phyloP scores from a whole-genome alignment of 148 eudicot species.

The Beta vulgaris region DNA sequence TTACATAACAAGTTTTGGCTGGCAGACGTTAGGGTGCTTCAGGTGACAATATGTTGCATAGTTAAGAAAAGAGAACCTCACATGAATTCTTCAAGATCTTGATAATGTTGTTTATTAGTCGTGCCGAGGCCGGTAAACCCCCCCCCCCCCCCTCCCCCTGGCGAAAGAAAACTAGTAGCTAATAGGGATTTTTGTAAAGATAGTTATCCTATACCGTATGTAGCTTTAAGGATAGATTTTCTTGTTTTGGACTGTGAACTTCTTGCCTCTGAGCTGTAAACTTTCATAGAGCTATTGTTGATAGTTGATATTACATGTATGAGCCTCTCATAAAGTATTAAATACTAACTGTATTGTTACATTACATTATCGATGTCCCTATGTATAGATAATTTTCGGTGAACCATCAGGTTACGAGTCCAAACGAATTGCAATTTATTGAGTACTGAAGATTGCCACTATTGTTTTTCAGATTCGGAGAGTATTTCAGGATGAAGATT shows the following conservation, averaged over 20 bases:
- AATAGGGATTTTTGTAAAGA: conserved; percentile 30
- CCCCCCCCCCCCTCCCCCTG: neutral
- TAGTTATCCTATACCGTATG: neutral
- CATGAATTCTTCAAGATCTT: conserved; percentile 22
- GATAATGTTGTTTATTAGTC: conserved; percentile 15
- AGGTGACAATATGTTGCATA: conserved; percentile 20
- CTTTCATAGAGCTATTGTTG: neutral
- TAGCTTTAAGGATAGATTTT: conserved; percentile 2
- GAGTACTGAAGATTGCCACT: no score
- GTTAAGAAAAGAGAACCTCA: conserved; percentile 13
- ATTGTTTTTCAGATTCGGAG: no score
- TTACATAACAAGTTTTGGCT: conserved; percentile 20
- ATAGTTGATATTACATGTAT: no score
- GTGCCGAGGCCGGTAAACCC: neutral
- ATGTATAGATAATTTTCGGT: no score
- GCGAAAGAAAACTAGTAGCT: neutral
- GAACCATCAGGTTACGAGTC: no score
- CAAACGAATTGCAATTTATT: no score
- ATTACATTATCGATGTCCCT: no score
- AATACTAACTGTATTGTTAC: no score
- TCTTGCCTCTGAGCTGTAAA: neutral
- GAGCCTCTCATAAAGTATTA: no score
- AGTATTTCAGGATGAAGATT: no score
- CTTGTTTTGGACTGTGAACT: neutral
- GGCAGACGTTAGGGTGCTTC: conserved; percentile 6